phyloP scores from a whole-genome alignment of 2,329 filamentous ascomycete species.

The Cladosporium colombiae region DNA sequence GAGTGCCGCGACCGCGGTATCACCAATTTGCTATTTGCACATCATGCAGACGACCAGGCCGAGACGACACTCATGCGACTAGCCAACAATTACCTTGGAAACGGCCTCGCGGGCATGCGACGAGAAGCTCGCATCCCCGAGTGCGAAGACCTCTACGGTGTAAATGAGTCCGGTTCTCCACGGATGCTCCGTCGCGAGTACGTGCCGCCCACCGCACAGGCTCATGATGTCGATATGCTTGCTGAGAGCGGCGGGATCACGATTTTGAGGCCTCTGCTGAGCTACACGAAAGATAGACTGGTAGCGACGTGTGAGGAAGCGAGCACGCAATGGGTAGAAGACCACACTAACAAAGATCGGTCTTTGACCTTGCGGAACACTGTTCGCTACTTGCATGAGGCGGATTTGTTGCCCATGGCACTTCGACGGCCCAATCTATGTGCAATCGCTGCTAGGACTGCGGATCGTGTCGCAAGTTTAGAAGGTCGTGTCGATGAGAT shows the following conservation, averaged over 20 bases:
- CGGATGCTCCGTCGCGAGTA: slow-evolving; percentile 35
- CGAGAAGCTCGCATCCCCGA: slow-evolving; percentile 66
- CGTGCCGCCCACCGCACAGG: not conserved
- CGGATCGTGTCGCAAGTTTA: slow-evolving; percentile 45
- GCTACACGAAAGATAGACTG: slow-evolving; percentile 72
- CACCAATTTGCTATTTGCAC: slow-evolving; percentile 70
- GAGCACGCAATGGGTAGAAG: slow-evolving; percentile 75
- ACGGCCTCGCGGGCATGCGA: slow-evolving; percentile 56
- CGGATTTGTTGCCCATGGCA: slow-evolving; percentile 66
- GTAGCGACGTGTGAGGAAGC: slow-evolving; percentile 71
- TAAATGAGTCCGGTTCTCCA: slow-evolving; percentile 49
- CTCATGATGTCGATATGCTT: slow-evolving; percentile 5
- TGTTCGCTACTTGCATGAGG: slow-evolving; percentile 65
- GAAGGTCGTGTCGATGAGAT: slow-evolving; percentile 58
- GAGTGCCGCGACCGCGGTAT: slow-evolving; percentile 58
- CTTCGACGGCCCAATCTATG: slow-evolving; percentile 67
- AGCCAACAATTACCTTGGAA: slow-evolving; percentile 63
- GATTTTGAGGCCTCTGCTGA: slow-evolving; percentile 69
- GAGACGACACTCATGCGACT: slow-evolving; percentile 87
- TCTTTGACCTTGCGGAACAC: slow-evolving; percentile 81
- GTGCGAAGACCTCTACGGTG: slow-evolving; percentile 72
- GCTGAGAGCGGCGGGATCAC: slow-evolving; percentile 67
- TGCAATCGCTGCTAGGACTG: slow-evolving; percentile 57
- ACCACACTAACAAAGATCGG: slow-evolving; percentile 76
- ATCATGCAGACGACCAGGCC: slow-evolving; percentile 87